phyloP scores from a whole-genome alignment of 306 rosid species.

The Vigna unguiculata region DNA sequence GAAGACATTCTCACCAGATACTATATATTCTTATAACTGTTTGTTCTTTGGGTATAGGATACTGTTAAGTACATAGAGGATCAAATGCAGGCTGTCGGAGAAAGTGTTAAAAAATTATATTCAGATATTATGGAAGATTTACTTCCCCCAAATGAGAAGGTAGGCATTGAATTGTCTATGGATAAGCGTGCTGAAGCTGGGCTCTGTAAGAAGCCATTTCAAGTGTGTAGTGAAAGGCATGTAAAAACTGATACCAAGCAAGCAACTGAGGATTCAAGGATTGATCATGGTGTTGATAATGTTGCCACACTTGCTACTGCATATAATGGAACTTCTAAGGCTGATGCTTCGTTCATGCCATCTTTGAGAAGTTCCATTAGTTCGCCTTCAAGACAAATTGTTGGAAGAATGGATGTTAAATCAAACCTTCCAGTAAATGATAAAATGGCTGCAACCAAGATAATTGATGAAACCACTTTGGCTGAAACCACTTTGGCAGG shows the following conservation, averaged over 20 bases:
- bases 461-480: conserved; percentile 2
- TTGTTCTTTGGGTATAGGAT: conserved; percentile 67
- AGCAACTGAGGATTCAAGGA: conserved; percentile 42
- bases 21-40: conserved; percentile 14
- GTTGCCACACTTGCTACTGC: conserved; percentile 32
- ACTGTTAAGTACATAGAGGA: conserved; percentile 81
- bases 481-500: neutral
- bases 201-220: conserved; percentile 48
- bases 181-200: conserved; percentile 51
- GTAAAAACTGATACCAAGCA: conserved; percentile 41
- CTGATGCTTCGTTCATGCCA: conserved; percentile 37
- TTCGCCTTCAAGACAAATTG: conserved; percentile 45
- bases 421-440: conserved; percentile 32
- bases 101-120: conserved; percentile 76
- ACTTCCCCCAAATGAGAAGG: conserved; percentile 57
- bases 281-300: conserved; percentile 39
- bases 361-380: conserved; percentile 52
- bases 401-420: conserved; percentile 35
- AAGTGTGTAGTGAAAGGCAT: conserved; percentile 47
- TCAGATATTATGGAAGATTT: conserved; percentile 78
- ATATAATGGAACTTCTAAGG: conserved; percentile 33
- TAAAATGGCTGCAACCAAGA: conserved; percentile 40
- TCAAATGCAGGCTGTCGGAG: conserved; percentile 85
- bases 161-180: conserved; percentile 45
- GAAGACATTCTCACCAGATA: neutral